These are phyloP conservation scores for Cladophialophora bantiana DNA, from an alignment of 2,329 filamentous ascomycete genomes.

Conservation along the genomic window DNA sequence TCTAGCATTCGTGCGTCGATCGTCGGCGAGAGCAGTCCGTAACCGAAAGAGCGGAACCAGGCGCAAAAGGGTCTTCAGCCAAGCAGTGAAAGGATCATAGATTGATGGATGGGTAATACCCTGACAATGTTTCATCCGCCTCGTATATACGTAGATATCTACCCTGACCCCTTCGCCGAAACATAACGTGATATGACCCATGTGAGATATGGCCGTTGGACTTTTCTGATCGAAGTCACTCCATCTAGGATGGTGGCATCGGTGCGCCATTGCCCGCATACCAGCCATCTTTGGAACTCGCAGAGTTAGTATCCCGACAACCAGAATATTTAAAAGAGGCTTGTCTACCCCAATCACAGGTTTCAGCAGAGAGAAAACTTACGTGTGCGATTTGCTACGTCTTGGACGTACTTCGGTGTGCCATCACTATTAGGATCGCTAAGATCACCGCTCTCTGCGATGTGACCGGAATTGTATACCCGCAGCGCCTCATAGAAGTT, in stretches of 20 bases:
- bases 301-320: neutral
- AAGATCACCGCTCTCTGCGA: neutral
- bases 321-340: neutral
- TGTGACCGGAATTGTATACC: conserved; percentile 4
- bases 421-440: neutral
- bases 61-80: too few relatives aligned
- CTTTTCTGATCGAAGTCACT: neutral
- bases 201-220: neutral
- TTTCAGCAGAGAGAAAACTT: neutral
- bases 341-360: neutral
- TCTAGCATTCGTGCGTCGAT: too few relatives aligned
- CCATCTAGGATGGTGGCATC: neutral
- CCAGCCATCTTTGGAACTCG: conserved; percentile 1
- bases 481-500: conserved; percentile 6
- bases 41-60: too few relatives aligned
- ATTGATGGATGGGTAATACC: neutral
- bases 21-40: too few relatives aligned
- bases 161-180: neutral
- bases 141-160: neutral
- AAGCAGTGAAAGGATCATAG: neutral
- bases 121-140: neutral
- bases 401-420: neutral
- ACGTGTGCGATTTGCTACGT: neutral
- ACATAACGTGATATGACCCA: neutral
- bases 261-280: neutral